phyloP scores from a whole-genome alignment of 345 rosid genomes.

The Euphorbia pulcherrima region DNA sequence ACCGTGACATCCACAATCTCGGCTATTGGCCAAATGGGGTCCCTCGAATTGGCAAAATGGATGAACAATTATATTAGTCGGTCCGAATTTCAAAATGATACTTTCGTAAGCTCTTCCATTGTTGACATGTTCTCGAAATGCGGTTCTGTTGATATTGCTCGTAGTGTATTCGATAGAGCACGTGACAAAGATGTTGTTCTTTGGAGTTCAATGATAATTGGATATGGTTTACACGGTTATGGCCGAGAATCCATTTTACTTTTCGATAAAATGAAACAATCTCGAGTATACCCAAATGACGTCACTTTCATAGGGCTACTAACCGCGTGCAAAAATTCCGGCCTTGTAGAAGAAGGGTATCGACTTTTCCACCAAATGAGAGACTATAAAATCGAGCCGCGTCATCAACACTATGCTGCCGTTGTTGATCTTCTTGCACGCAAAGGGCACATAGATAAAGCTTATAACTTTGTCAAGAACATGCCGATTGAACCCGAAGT shows the following conservation, averaged over 20 bases:
- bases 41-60: conserved; percentile 60
- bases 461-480: conserved; percentile 46
- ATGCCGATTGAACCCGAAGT: conserved; percentile 63
- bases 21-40: conserved; percentile 66
- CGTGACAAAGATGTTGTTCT: conserved; percentile 53
- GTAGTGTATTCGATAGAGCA: conserved; percentile 49
- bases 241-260: conserved; percentile 55
- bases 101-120: conserved; percentile 45
- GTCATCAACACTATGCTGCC: conserved; percentile 64
- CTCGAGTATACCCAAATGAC: conserved; percentile 54
- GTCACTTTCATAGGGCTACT: conserved; percentile 66
- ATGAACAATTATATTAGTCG: conserved; percentile 42
- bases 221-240: conserved; percentile 65
- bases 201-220: conserved; percentile 72
- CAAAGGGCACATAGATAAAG: conserved; percentile 52
- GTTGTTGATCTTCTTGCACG: conserved; percentile 75
- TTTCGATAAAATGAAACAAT: conserved; percentile 43
- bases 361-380: conserved; percentile 54
- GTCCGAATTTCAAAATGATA: conserved; percentile 38
- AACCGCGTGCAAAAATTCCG: conserved; percentile 63
- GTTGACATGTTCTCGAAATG: conserved; percentile 76
- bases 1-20: conserved; percentile 49
- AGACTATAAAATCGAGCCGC: conserved; percentile 47
- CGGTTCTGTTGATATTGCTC: conserved; percentile 52
- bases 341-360: conserved; percentile 66